Base-by-base conservation (phyloP, 371 early-diverging fungal species). In the Lichtheimia corymbifera region DNA sequence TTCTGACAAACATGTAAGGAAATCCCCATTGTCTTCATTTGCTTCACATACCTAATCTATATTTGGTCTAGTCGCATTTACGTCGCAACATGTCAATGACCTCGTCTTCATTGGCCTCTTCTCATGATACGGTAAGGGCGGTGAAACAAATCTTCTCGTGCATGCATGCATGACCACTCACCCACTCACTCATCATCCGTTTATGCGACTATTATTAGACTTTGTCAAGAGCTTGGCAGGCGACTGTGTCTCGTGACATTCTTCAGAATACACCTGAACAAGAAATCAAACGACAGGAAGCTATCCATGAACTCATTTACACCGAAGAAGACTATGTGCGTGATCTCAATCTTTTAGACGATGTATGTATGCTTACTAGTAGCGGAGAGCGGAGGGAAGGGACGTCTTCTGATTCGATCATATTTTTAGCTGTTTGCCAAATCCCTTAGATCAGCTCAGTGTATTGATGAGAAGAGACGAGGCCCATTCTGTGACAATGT, bases 301-400 rank as follows among this genome's bases (percentile, higher is more conserved):
- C 90, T 14, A 93, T 97, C 63, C 95, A 88, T 73, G 97, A 97
- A 76, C 61, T 96, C 43, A 91, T 97, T 43, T 86, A 92, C 55
- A 93, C 93, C 3, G 97, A 97, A 68, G 88, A 89, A 64, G 94
- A 95, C 69, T 97, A 91, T 73, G 93, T 95, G 18, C 86, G 86
- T 28, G 97, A 97, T 67, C 63, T 84, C 14, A 64, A 64, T 27
- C 53, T 83, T 22, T 53, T 83, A 50, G 72, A 74, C 55, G 66
- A 71, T 50, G 78, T 77, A 72, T 22, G 59, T 47, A 45, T 35
- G 7, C 30, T 6, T 7, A 61, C 40, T 51, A 44, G 17, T n/a
- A 55, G 2, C 5, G 5, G 11, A 35, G 35, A 4, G 35, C 11
- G 35, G 35, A 35, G 35, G 1, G 6, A 54, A 15, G 22, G 2